Conservation (phyloP, 2,329 filamentous ascomycete genomes). For the Cladophialophora exuberans region DNA sequence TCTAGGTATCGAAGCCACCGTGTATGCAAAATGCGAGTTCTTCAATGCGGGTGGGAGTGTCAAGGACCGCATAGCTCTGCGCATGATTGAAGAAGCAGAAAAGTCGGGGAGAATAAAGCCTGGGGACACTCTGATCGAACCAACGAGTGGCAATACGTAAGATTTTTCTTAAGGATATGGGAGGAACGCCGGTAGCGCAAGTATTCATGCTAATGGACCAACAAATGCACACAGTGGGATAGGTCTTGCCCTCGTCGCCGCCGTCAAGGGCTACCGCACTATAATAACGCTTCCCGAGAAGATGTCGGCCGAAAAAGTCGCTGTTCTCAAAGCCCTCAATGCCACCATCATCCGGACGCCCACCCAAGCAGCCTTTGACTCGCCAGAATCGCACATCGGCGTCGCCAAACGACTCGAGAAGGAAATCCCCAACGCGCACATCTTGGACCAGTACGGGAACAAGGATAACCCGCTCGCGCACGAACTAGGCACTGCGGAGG, state of each 20-base stretch:
- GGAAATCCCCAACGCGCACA: conserved; percentile 95
- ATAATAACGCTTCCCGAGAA: conserved; percentile 99
- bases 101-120: conserved; percentile 90
- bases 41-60: conserved; percentile 94
- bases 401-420: conserved; percentile 88
- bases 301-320: conserved; percentile 98
- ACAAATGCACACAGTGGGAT: conserved; percentile 65
- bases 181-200: too few species aligned
- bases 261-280: conserved; percentile 94
- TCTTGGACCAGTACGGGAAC: conserved; percentile 95
- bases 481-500: conserved; percentile 90
- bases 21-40: conserved; percentile 89
- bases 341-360: conserved; percentile 98
- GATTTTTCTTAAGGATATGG: too few species aligned
- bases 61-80: conserved; percentile 92
- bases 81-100: conserved; percentile 98
- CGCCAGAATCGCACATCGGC: conserved; percentile 94
- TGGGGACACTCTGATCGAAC: conserved; percentile 95
- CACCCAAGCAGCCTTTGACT: conserved; percentile 92
- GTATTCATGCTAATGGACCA: too few species aligned
- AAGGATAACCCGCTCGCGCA: conserved; percentile 89
- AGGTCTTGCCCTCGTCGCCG: conserved; percentile 87
- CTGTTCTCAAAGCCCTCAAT: conserved; percentile 87
- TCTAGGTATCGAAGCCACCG: conserved; percentile 82
- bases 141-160: conserved; percentile 90